A percentile compares a stretch with the other conserved stretches of the same genome.
Evolutionary conservation across 108 stramenopile genomes (phyloP).

Genomic region (Cyclotella cryptica): DNA sequence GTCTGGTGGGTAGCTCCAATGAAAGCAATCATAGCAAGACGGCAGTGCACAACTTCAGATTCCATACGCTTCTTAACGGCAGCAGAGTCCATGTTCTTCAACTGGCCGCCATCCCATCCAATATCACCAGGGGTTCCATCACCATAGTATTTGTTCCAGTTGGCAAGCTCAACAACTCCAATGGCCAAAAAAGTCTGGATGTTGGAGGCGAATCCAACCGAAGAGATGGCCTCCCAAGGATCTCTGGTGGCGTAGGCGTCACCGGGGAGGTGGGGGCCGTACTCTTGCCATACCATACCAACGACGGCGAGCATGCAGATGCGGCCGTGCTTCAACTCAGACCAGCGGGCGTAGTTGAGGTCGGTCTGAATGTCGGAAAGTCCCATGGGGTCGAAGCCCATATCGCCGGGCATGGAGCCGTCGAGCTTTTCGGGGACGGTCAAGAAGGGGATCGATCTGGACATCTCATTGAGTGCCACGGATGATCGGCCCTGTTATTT

Average conservation of each 20-base stretch:
- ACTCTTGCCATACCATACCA: slow-evolving; percentile 85
- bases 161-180: slow-evolving; percentile 72
- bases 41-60: slow-evolving; percentile 85
- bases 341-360: slow-evolving; percentile 89
- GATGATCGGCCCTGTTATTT: slow-evolving; percentile 49
- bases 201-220: slow-evolving; percentile 82
- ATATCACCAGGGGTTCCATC: slow-evolving; percentile 82
- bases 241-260: slow-evolving; percentile 79
- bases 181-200: slow-evolving; percentile 82
- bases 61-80: slow-evolving; percentile 57
- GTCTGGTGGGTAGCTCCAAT: slow-evolving; percentile 84
- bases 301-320: slow-evolving; percentile 81
- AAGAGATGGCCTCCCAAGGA: slow-evolving; percentile 74
- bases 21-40: slow-evolving; percentile 93
- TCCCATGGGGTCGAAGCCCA: slow-evolving; percentile 97
- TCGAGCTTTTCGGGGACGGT: slow-evolving; percentile 93
- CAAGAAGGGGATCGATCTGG: slow-evolving; percentile 93
- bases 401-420: slow-evolving; percentile 95
- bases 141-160: slow-evolving; percentile 73
- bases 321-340: slow-evolving; percentile 89
- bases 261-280: slow-evolving; percentile 81
- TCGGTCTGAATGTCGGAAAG: slow-evolving; percentile 89
- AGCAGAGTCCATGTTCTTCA: slow-evolving; percentile 52
- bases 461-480: slow-evolving; percentile 81
- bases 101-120: slow-evolving; percentile 62